Base-by-base conservation (phyloP, 495 filamentous ascomycete species). In the Astrothelium subdiscretum region DNA sequence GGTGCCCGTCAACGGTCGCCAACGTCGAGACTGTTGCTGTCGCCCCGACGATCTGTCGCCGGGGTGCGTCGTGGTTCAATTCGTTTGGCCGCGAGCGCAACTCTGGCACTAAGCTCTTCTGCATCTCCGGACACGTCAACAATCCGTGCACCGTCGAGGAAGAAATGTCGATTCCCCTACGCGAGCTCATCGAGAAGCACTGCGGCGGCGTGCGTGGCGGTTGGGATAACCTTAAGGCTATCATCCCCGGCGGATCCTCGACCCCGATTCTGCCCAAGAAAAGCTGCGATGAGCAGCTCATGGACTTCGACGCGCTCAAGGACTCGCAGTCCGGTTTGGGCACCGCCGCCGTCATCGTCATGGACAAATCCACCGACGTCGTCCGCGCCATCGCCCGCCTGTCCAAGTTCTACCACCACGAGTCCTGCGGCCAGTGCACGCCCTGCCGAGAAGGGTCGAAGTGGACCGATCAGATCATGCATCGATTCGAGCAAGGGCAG, bases 381-480 rank as follows among this genome's bases (percentile, higher is more conserved):
- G 89, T 98, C 60, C 87, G 92, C 62, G 88, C 89, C 67, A 96
- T 98, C 74, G 87, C 89, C 58, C 85, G 94, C 65, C 84, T 98
- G 70, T 88, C 88, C 65, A 89, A 89, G 71, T 98, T 98, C 82
- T 98, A 97, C 81, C 89, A 90, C 75, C 94, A 98, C 78, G 94
- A 98, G 80, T 90, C 86, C 67, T 98, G 94, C 76, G 94, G 94
- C 62, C 92, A 97, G 77, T 98, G 94, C 81, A 98, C 94, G 22
- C 94, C 94, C 31, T 98, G 94, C 80, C 86, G 94, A 72, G 94
- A 98, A 76, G 94, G 94, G 66, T 90, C 84, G 78, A 96, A 91
- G 79, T 97, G 94, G 94, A 95, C 92, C 27, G 88, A 95, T 76
- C 90, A 97, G 79, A 97, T 98, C 74, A 98, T 98, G 94, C 78